Evolutionary conservation across 2,329 filamentous ascomycete species (phyloP).

Genomic region (Neofusicoccum sp.): DNA sequence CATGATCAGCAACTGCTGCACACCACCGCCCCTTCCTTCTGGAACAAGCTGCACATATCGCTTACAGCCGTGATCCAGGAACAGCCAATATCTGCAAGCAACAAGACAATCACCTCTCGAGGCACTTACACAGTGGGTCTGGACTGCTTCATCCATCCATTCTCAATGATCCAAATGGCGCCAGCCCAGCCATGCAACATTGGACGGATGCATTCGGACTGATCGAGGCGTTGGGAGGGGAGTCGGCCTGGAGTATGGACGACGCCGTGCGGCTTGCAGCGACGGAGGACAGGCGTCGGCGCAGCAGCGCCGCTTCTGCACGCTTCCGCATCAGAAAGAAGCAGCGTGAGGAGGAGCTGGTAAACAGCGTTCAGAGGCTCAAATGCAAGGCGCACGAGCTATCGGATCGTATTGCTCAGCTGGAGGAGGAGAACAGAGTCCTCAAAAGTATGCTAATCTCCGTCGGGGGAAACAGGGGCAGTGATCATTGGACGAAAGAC

Average conservation of each 20-base stretch:
- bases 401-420: slow-evolving; percentile 37
- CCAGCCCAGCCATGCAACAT: neutral
- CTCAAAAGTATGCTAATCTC: slow-evolving; percentile 25
- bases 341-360: slow-evolving; percentile 40
- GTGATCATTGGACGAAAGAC: too few species aligned
- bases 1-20: too few species aligned
- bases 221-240: neutral
- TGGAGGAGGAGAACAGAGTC: slow-evolving; percentile 44
- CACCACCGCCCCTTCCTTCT: neutral
- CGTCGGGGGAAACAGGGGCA: too few species aligned
- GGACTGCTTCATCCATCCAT: too few species aligned
- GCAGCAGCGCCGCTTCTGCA: slow-evolving; percentile 40
- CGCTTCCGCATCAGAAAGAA: slow-evolving; percentile 46
- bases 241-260: neutral
- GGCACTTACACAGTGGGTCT: neutral
- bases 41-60: neutral
- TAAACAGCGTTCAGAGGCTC: slow-evolving; percentile 41
- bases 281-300: slow-evolving; percentile 40
- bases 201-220: neutral
- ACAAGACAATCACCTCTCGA: neutral
- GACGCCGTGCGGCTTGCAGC: neutral
- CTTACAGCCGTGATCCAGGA: neutral
- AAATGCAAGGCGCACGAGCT: slow-evolving; percentile 35
- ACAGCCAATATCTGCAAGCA: neutral
- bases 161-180: too few species aligned